These are phyloP conservation scores for Alternaria rosae DNA, from an alignment of 2,329 filamentous ascomycete species.

Conservation along the genomic window DNA sequence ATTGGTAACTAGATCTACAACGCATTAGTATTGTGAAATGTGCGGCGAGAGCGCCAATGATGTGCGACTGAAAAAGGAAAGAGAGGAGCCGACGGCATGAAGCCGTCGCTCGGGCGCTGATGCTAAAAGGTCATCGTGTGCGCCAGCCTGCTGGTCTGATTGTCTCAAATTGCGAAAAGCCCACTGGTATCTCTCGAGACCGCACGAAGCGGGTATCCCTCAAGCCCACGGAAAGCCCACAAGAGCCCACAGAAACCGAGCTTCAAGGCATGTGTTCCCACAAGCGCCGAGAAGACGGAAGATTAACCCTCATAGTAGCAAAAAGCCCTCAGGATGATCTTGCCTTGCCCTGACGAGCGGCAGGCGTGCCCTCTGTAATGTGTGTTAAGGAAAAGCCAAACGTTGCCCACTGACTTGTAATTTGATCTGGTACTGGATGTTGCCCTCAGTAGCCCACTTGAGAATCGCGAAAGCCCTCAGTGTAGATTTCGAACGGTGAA, in stretches of 20 bases:
- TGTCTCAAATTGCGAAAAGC: conserved; percentile 54
- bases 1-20: conserved; percentile 37
- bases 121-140: conserved; percentile 23
- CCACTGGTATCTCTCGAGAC: conserved; percentile 53
- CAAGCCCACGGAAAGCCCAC: conserved; percentile 56
- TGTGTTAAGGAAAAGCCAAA: conserved; percentile 51
- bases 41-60: conserved; percentile 5
- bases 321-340: conserved; percentile 51
- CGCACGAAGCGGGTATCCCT: conserved; percentile 49
- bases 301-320: conserved; percentile 51
- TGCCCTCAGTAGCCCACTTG: conserved; percentile 47
- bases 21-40: conserved; percentile 39
- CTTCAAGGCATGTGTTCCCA: conserved; percentile 62
- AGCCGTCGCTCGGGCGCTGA: conserved; percentile 36
- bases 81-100: conserved; percentile 30
- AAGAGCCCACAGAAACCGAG: conserved; percentile 55
- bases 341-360: conserved; percentile 47
- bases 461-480: conserved; percentile 45
- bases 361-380: conserved; percentile 44
- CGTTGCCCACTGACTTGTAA: conserved; percentile 52
- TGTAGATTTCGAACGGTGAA: conserved; percentile 28
- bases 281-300: conserved; percentile 58
- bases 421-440: conserved; percentile 42
- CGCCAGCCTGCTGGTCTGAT: conserved; percentile 47
- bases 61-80: conserved; percentile 16